Evolutionary conservation across 1,139 yeast genomes (phyloP), one percentile per base, ranked within the genome.

Genomic region (Blastobotrys buckinghamii): DNA sequence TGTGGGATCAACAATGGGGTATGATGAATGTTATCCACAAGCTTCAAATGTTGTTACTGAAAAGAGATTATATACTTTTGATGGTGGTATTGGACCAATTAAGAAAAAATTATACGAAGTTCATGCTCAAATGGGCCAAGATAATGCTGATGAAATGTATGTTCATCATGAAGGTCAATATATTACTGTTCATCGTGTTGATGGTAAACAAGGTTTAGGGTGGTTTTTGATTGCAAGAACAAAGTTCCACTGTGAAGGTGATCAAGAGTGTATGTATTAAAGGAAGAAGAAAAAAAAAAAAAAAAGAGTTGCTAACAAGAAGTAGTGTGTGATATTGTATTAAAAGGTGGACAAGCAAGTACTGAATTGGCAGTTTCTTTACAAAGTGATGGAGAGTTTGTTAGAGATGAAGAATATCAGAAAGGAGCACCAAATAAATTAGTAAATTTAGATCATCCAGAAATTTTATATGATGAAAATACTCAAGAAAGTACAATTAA

Each of bases 91-190:
- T 60, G 82, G 89, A 2, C 68, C 72, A 41, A 83, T 85, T 15
- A 92, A 89, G 65, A 61, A 71, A 9, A 71, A 78, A 51, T 71
- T 92, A 50, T 67, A 68, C 47, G 70, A 76, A 20, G 75, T 89
- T 50, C 88, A 94, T 27, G 69, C 70, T 38, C 83, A 84, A 57
- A 79, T 84, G 65, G 88, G 82, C 47, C 77, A 77, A 52, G 68
- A 74, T 42, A 81, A 81, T 53, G 89, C 86, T 55, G 88, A 85
- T 57, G 97, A 92, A 67, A 88, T 86, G 84, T 92, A 87, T 64
- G 87, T 92, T 44, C 97, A 92, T 61, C 96, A 87, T 61, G 96
- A 88, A 56, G 96, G 86, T 10, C 96, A 89, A 65, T 92, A 77
- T 64, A 87, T 92, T 53, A 90, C 97, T 1, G 82, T 90, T 49